Percentiles rank a stretch among this genome's conserved stretches.
These are phyloP conservation scores for Geotrichum macrosporum DNA, from an alignment of 1,139 yeast species.

Conservation along the genomic window DNA sequence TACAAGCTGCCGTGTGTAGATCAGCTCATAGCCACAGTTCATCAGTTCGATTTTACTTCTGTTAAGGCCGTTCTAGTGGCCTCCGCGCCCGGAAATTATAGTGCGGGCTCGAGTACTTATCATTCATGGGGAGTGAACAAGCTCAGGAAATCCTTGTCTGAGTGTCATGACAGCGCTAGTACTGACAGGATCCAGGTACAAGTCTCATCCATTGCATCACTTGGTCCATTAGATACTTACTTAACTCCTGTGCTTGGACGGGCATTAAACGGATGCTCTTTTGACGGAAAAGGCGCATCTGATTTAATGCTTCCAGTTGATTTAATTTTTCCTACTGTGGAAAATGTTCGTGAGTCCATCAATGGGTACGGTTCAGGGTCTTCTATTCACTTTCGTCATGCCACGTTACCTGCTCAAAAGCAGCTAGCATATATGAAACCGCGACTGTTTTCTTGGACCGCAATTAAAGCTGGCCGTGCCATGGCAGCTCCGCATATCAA, in stretches of 20 bases:
- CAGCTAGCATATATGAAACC: constrained; percentile 31
- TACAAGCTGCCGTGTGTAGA: constrained; percentile 26
- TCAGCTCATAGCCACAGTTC: constrained; percentile 23
- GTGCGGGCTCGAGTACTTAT: constrained; percentile 19
- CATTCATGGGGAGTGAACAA: constrained; percentile 30
- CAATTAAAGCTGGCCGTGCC: constrained; percentile 32
- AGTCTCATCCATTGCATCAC: constrained; percentile 34
- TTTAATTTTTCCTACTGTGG: constrained; percentile 35
- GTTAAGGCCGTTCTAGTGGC: constrained; percentile 33
- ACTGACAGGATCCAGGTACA: constrained; percentile 30
- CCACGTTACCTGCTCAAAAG: constrained; percentile 23
- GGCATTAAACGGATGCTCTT: constrained; percentile 28
- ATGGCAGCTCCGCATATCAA: constrained; percentile 39
- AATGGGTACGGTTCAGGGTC: constrained; percentile 36
- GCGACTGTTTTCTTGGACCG: constrained; percentile 32
- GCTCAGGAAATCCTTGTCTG: constrained; percentile 25
- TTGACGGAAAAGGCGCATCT: no score
- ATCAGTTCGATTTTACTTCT: constrained; percentile 31
- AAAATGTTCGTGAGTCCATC: constrained; percentile 31
- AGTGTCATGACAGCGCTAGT: not conserved
- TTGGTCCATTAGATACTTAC: constrained; percentile 30
- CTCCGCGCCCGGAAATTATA: constrained; percentile 36
- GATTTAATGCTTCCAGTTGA: constrained; percentile 19
- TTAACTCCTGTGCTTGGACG: constrained; percentile 24
- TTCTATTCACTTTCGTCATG: constrained; percentile 32